These are phyloP conservation scores for Alliaria petiolata DNA, from an alignment of 345 rosid genomes.

Conservation along the genomic window DNA sequence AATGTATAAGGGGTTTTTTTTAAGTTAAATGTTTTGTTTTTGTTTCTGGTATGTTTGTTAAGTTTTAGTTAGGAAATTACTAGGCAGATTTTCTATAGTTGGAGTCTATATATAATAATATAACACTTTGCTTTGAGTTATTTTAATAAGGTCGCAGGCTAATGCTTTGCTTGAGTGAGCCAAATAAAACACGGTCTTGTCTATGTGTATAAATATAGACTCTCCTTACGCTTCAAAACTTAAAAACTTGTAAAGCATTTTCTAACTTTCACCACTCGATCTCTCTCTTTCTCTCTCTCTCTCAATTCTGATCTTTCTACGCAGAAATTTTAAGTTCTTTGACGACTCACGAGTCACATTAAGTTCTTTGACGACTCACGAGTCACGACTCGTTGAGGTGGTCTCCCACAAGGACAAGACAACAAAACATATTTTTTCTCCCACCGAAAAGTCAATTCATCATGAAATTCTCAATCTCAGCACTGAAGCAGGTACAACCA, in stretches of 20 bases:
- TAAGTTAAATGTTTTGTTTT: neutral
- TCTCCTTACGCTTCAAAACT: constrained; percentile 9
- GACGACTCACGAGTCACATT: no score
- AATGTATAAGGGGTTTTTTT: neutral
- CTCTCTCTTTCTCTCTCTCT: neutral
- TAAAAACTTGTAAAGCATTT: constrained; percentile 21
- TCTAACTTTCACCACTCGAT: neutral
- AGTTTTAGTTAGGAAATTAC: neutral
- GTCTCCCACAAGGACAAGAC: constrained; percentile 11
- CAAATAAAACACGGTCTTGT: constrained; percentile 4
- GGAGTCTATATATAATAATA: neutral
- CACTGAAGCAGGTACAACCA: constrained; percentile 50
- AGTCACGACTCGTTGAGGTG: constrained; percentile 11
- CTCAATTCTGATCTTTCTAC: neutral
- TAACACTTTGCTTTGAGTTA: no score
- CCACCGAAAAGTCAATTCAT: constrained; percentile 13
- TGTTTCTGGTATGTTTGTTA: neutral
- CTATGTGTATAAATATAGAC: constrained; percentile 9
- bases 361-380: no score
- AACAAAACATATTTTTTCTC: neutral
- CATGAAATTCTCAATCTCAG: constrained; percentile 45
- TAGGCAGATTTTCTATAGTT: neutral
- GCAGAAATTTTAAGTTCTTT: neutral
- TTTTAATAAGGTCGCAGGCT: neutral
- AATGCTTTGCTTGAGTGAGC: neutral